Conservation (phyloP, 1,284 basidiomycete genomes). For the Ceratobasidium sp. region DNA sequence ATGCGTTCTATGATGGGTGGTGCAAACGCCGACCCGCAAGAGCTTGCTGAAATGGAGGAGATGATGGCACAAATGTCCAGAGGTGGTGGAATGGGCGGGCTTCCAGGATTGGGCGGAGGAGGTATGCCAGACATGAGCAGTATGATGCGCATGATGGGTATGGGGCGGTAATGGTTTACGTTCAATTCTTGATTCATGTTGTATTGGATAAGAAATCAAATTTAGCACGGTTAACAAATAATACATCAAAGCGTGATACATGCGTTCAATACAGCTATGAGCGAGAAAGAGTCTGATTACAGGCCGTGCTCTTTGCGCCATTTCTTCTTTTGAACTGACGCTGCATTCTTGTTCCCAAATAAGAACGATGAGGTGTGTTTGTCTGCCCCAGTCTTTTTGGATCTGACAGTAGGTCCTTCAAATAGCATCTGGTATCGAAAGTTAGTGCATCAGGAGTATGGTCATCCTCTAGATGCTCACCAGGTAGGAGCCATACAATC, state of each 20-base stretch:
- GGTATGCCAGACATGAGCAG: conserved; percentile 47
- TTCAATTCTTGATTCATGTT: neutral
- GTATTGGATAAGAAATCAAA: neutral
- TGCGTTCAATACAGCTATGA: conserved; percentile 10
- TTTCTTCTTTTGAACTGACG: conserved; percentile 75
- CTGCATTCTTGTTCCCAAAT: conserved; percentile 80
- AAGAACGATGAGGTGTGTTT: conserved; percentile 82
- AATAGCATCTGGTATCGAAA: conserved; percentile 69
- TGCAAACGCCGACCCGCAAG: conserved; percentile 57
- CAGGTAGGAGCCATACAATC: conserved; percentile 78
- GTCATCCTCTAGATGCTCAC: conserved; percentile 61
- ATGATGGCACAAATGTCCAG: conserved; percentile 91
- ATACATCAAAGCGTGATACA: neutral
- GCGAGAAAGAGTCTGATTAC: conserved; percentile 1
- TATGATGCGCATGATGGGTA: conserved; percentile 60
- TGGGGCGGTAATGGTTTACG: conserved; percentile 57
- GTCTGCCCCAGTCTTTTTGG: conserved; percentile 81
- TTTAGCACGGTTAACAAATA: neutral
- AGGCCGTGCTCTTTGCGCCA: conserved; percentile 62
- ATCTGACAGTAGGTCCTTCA: conserved; percentile 67
- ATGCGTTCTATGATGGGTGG: conserved; percentile 55
- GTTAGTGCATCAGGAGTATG: conserved; percentile 29
- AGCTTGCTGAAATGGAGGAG: conserved; percentile 61
- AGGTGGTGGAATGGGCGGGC: conserved; percentile 56
- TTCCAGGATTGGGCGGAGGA: conserved; percentile 56